Evolutionary conservation across 352 stramenopile genomes (phyloP).

Genomic region (Elongisporangium anandrum): DNA sequence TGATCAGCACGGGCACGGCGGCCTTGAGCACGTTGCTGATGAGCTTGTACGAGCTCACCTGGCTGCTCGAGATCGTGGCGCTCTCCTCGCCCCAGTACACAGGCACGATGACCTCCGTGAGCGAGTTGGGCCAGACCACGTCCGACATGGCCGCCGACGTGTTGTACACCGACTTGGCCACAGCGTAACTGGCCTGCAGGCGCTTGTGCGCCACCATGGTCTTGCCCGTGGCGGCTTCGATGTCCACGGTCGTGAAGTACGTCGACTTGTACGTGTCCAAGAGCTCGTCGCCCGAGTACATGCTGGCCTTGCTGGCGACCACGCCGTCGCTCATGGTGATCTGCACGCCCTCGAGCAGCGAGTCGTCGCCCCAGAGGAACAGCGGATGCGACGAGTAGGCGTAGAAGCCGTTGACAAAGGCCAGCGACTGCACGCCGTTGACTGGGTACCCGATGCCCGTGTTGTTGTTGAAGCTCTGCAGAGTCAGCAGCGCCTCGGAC

Average conservation of each 20-base stretch:
- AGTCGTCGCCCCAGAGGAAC: conserved; percentile 50
- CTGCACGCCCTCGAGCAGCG: conserved; percentile 34
- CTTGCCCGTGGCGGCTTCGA: conserved; percentile 67
- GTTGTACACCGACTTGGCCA: conserved; percentile 27
- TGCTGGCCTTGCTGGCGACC: conserved; percentile 24
- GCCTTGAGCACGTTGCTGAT: conserved; percentile 5
- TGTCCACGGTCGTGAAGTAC: conserved; percentile 57
- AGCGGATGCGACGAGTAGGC: conserved; percentile 56
- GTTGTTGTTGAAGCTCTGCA: conserved; percentile 9
- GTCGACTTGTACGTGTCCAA: conserved; percentile 43
- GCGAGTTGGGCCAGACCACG: conserved; percentile 8
- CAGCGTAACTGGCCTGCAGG: conserved; percentile 55
- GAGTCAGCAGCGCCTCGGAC: conserved; percentile 25
- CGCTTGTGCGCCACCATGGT: conserved; percentile 68
- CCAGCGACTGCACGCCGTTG: conserved; percentile 44
- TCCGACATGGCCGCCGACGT: conserved; percentile 8
- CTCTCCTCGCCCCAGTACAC: conserved; percentile 12
- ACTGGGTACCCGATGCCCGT: conserved; percentile 48
- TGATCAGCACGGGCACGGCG: conserved; percentile 11
- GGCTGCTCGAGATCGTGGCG: conserved; percentile 4
- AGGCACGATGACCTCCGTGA: conserved; percentile 8
- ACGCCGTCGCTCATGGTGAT: conserved; percentile 46
- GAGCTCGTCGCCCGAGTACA: conserved; percentile 42
- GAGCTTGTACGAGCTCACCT: conserved; percentile 6
- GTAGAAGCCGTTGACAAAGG: conserved; percentile 48